These are phyloP conservation scores for Graphilbum ipis-grandicollis DNA, from an alignment of 2,329 filamentous ascomycete species.

Conservation along the genomic window DNA sequence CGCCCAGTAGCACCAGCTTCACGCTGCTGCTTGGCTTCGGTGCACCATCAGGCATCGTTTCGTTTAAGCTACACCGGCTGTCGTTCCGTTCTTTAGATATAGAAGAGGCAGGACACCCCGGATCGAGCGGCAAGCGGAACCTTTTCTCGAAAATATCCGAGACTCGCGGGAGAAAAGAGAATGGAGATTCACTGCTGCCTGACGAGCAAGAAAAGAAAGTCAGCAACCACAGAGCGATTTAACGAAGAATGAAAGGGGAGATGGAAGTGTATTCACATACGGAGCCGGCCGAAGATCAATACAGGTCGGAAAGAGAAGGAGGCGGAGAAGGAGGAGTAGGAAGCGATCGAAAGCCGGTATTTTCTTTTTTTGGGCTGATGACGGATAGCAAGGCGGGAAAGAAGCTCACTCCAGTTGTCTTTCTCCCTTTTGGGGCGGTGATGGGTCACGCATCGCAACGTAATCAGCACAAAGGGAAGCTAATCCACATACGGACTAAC, in stretches of 20 bases:
- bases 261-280: too few relatives aligned
- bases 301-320: not conserved
- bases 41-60: constrained; percentile 48
- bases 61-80: not conserved
- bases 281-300: too few relatives aligned
- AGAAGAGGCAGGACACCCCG: too few relatives aligned
- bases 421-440: not conserved
- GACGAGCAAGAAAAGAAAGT: not conserved
- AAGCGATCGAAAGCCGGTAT: too few relatives aligned
- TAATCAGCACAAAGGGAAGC: constrained; percentile 9
- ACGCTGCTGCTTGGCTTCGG: constrained; percentile 97
- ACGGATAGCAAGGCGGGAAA: not conserved
- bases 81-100: not conserved
- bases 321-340: not conserved
- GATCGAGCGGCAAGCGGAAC: too few relatives aligned
- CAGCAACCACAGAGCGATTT: not conserved
- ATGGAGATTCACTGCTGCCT: not conserved
- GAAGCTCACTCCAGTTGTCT: constrained; percentile 4
- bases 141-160: too few relatives aligned
- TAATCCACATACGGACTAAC: constrained; percentile 3
- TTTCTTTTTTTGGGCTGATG: too few relatives aligned
- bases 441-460: constrained; percentile 6
- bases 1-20: constrained; percentile 93
- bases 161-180: not conserved
- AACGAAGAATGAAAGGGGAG: not conserved